These are phyloP conservation scores for Plasmodium chabaudi DNA, from an alignment of 169 alveolate genomes.

Conservation along the genomic window DNA sequence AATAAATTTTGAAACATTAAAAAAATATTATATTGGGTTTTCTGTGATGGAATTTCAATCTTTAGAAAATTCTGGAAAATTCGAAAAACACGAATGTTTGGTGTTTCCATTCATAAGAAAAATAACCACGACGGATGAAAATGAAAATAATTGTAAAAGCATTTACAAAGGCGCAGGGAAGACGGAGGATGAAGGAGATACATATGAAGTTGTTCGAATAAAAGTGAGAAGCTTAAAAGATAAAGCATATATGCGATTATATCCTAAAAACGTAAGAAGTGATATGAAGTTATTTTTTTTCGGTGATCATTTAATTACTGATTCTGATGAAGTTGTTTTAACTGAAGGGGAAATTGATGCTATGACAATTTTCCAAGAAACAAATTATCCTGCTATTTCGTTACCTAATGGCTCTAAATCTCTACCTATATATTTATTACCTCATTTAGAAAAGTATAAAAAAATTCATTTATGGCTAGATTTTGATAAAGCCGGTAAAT, in stretches of 20 bases:
- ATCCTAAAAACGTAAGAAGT: conserved; percentile 92
- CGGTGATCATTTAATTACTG: conserved; percentile 90
- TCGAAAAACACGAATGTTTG: conserved; percentile 73
- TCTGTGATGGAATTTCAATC: conserved; percentile 77
- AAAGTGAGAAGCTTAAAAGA: conserved; percentile 85
- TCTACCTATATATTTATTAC: conserved; percentile 92
- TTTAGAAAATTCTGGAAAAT: conserved; percentile 63
- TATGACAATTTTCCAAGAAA: conserved; percentile 93
- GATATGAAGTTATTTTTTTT: conserved; percentile 89
- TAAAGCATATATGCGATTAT: conserved; percentile 89
- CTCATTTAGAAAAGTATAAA: conserved; percentile 91
- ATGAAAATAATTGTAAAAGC: neutral
- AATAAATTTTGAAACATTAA: conserved; percentile 83
- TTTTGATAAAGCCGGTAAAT: conserved; percentile 95
- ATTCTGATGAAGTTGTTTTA: conserved; percentile 85
- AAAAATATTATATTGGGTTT: conserved; percentile 89
- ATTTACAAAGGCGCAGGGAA: neutral
- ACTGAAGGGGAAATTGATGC: conserved; percentile 99
- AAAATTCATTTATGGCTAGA: conserved; percentile 95
- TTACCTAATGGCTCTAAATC: conserved; percentile 95
- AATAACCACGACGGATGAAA: neutral
- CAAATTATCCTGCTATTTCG: conserved; percentile 93
- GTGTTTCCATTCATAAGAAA: conserved; percentile 67
- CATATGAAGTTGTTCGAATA: conserved; percentile 79
- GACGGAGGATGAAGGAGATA: conserved; percentile 18